phyloP scores from a whole-genome alignment of 805 yeast genomes.

The Suhomyces prunicola region DNA sequence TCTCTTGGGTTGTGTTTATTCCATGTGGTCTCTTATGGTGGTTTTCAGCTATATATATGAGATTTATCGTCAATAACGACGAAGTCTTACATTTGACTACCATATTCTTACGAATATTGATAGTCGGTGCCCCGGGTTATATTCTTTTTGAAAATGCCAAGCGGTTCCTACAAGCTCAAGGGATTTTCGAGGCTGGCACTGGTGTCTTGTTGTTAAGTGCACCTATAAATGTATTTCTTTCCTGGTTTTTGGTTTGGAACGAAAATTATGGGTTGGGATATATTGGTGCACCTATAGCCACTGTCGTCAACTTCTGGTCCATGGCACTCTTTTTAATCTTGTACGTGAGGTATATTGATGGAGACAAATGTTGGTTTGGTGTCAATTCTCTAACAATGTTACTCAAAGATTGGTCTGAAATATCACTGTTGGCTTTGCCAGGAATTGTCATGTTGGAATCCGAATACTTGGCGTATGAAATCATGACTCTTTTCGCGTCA shows the following conservation, averaged over 20 bases:
- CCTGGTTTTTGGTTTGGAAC: constrained; percentile 45
- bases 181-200: constrained; percentile 47
- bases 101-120: constrained; percentile 31
- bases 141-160: constrained; percentile 41
- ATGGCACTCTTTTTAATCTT: constrained; percentile 35
- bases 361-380: constrained; percentile 71
- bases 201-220: constrained; percentile 41
- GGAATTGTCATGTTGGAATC: constrained; percentile 46
- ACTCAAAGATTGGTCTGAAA: constrained; percentile 33
- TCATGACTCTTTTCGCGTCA: constrained; percentile 44
- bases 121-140: constrained; percentile 42
- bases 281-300: constrained; percentile 43
- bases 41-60: constrained; percentile 29
- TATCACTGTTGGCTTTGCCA: constrained; percentile 40
- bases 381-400: constrained; percentile 34
- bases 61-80: constrained; percentile 28
- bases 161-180: constrained; percentile 44
- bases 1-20: constrained; percentile 31
- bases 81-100: constrained; percentile 35
- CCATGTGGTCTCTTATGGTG: constrained; percentile 44
- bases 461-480: constrained; percentile 45
- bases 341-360: constrained; percentile 48
- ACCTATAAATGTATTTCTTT: constrained; percentile 37
- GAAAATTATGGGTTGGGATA: constrained; percentile 38
- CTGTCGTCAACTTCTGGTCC: constrained; percentile 41